Percentiles rank a stretch among this genome's conserved stretches.
These are phyloP conservation scores for Fusarium avenaceum DNA, from an alignment of 2,329 filamentous ascomycete genomes.

Conservation along the genomic window DNA sequence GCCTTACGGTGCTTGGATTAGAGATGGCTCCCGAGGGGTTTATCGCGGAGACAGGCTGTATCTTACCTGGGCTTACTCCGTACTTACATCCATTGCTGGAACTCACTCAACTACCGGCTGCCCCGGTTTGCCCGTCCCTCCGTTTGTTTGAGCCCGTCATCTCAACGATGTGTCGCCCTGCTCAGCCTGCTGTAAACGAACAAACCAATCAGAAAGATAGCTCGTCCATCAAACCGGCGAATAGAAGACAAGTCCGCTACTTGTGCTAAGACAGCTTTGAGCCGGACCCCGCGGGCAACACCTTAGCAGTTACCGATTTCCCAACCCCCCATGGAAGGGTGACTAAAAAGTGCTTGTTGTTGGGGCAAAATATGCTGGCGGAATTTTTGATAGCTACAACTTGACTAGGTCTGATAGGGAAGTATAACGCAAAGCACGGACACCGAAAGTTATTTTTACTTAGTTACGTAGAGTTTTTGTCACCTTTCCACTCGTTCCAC, in stretches of 20 bases:
- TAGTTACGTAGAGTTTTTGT: slow-evolving; percentile 46
- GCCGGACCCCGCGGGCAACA: slow-evolving; percentile 20
- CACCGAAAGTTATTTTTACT: slow-evolving; percentile 52
- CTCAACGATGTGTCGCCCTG: slow-evolving; percentile 29
- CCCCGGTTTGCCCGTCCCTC: slow-evolving; percentile 39
- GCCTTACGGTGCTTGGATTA: slow-evolving; percentile 18
- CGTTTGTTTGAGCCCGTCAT: slow-evolving; percentile 30
- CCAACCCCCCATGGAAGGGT: background rate
- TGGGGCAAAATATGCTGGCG: slow-evolving; percentile 2
- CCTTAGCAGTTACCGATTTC: slow-evolving; percentile 1
- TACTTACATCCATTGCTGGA: slow-evolving; percentile 6
- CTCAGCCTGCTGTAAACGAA: slow-evolving; percentile 22
- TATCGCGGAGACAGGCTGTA: slow-evolving; percentile 19
- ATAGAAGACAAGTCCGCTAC: slow-evolving; percentile 24
- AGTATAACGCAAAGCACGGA: slow-evolving; percentile 39
- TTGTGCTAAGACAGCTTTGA: slow-evolving; percentile 30
- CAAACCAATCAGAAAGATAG: slow-evolving; percentile 17
- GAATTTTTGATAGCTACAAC: slow-evolving; percentile 16
- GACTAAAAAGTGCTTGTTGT: slow-evolving; percentile 13
- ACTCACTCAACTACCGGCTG: slow-evolving; percentile 42
- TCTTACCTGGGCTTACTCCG: background rate
- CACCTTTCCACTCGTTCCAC: slow-evolving; percentile 30
- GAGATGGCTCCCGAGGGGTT: slow-evolving; percentile 17
- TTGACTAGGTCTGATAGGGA: slow-evolving; percentile 6
- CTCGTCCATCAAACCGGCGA: slow-evolving; percentile 8